A percentile compares a stretch with the other conserved stretches of the same genome.
phyloP scores from a whole-genome alignment of 1,139 yeast species.

The Oligophagozyma castellii region DNA sequence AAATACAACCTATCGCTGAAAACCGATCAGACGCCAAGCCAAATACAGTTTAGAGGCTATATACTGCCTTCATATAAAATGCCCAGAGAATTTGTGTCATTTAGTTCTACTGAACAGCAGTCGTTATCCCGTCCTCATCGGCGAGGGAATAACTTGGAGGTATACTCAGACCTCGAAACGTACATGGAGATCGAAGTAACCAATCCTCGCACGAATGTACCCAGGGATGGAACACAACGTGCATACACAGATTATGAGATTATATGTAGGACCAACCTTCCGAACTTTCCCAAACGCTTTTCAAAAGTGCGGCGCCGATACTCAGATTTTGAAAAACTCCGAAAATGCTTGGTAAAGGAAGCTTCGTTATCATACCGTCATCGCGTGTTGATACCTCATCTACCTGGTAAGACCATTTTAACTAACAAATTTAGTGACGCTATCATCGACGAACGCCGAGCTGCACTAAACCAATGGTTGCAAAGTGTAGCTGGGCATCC shows the following conservation, averaged over 20 bases:
- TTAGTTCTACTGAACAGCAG: conserved; percentile 19
- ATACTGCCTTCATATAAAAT: too few relatives aligned
- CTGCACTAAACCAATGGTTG: conserved; percentile 72
- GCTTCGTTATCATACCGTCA: conserved; percentile 17
- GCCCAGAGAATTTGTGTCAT: conserved; percentile 22
- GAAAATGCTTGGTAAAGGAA: conserved; percentile 50
- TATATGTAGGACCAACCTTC: conserved; percentile 74
- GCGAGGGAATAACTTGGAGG: conserved; percentile 62
- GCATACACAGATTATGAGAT: conserved; percentile 88
- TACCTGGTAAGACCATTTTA: conserved; percentile 71
- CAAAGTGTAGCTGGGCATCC: conserved; percentile 88
- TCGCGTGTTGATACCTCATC: conserved; percentile 61
- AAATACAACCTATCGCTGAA: too few relatives aligned
- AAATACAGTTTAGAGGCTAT: too few relatives aligned
- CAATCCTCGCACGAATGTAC: conserved; percentile 27
- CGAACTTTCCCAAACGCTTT: conserved; percentile 58
- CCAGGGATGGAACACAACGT: conserved; percentile 44
- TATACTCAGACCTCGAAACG: conserved; percentile 91
- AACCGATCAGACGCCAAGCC: too few relatives aligned
- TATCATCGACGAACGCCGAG: conserved; percentile 71
- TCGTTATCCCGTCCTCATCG: conserved; percentile 23
- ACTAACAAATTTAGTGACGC: conserved; percentile 69
- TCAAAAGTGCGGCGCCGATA: conserved; percentile 75
- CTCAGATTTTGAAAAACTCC: conserved; percentile 75
- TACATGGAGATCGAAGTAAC: conserved; percentile 78